Conservation (phyloP, 2,329 filamentous ascomycete genomes). For the Phoma sp. region DNA sequence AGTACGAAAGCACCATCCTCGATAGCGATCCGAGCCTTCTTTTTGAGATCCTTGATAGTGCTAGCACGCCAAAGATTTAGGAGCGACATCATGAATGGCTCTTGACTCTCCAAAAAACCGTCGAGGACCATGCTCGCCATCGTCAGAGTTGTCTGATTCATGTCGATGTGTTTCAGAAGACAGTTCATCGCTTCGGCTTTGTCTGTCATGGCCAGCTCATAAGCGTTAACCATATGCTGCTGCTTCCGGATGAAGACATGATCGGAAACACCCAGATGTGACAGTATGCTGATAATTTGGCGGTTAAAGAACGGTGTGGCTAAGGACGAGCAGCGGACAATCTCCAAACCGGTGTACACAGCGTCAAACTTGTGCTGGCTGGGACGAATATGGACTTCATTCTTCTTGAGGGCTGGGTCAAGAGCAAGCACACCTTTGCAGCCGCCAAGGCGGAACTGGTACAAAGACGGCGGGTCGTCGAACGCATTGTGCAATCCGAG, state of each 20-base stretch:
- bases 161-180: slow-evolving; percentile 78
- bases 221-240: slow-evolving; percentile 68
- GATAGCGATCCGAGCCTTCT: slow-evolving; percentile 86
- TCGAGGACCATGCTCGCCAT: slow-evolving; percentile 78
- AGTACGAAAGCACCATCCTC: slow-evolving; percentile 86
- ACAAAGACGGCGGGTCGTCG: slow-evolving; percentile 73
- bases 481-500: slow-evolving; percentile 65
- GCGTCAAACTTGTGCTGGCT: slow-evolving; percentile 89
- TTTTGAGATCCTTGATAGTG: slow-evolving; percentile 88
- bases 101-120: slow-evolving; percentile 75
- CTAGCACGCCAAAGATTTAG: slow-evolving; percentile 86
- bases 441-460: slow-evolving; percentile 90
- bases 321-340: slow-evolving; percentile 80
- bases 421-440: slow-evolving; percentile 87
- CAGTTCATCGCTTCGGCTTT: slow-evolving; percentile 69
- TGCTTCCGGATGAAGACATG: slow-evolving; percentile 72
- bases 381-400: slow-evolving; percentile 77
- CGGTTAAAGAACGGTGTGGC: slow-evolving; percentile 83
- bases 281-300: slow-evolving; percentile 87
- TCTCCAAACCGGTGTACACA: slow-evolving; percentile 75
- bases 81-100: slow-evolving; percentile 83
- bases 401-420: slow-evolving; percentile 70
- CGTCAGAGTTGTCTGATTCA: slow-evolving; percentile 78
- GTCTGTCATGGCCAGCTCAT: slow-evolving; percentile 73
- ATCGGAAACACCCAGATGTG: slow-evolving; percentile 74